Conservation (phyloP, 2,329 filamentous ascomycete genomes). For the Trichoderma cornu-damae region DNA sequence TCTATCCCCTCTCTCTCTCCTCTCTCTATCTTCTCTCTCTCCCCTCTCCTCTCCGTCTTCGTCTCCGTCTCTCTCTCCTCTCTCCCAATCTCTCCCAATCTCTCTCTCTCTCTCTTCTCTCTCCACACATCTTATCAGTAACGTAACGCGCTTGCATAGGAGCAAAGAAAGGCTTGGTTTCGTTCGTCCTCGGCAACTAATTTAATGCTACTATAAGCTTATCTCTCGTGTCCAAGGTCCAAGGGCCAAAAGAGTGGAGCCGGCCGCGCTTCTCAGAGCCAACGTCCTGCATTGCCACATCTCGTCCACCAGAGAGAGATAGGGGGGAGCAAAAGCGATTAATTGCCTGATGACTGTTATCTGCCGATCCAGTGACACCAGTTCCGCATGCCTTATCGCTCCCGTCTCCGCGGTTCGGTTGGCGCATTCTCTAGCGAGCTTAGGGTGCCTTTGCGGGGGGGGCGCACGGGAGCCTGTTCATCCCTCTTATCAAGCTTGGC, state of each 20-base stretch:
- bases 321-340: not conserved
- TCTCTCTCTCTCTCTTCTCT: too few relatives aligned
- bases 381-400: conserved; percentile 9
- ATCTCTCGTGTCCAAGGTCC: not conserved
- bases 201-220: too few relatives aligned
- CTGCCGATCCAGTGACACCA: not conserved
- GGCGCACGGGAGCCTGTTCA: not conserved
- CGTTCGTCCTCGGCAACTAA: too few relatives aligned
- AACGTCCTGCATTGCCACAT: not conserved
- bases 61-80: too few relatives aligned
- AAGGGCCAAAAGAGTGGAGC: not conserved
- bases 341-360: conserved; percentile 13
- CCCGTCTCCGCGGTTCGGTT: not conserved
- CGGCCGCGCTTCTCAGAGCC: not conserved
- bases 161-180: too few relatives aligned
- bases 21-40: too few relatives aligned
- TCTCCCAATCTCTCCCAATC: too few relatives aligned
- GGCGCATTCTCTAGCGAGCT: not conserved
- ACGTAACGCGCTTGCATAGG: too few relatives aligned
- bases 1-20: too few relatives aligned
- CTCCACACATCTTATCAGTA: too few relatives aligned
- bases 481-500: not conserved
- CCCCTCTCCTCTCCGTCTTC: too few relatives aligned
- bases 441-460: conserved; percentile 10
- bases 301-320: not conserved